Evolutionary conservation across 371 early-diverging fungal genomes (phyloP), one percentile per base, ranked within the genome.

Genomic region (Rhizomucor pusillus): DNA sequence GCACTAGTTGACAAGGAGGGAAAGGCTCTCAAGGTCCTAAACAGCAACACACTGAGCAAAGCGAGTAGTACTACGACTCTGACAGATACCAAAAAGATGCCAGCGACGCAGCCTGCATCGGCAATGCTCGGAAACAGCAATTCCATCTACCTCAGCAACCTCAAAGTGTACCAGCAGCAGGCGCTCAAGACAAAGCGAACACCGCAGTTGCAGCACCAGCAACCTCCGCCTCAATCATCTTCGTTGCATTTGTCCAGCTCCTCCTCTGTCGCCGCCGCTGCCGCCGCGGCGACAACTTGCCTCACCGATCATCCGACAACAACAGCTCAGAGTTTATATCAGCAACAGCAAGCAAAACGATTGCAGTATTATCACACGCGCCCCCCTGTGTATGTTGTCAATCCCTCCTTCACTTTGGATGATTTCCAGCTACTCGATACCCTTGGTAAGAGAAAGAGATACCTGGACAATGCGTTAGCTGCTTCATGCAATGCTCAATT

Each of bases 401-500:
- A 62, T 13, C 77, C 77, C 5, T 60, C 65, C 16, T 77, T 77
- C 59, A 66, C 63, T 1, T 52, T 77, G 19, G 60, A 64, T 22
- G 74, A 77, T 56, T 69, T 77, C 59, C 72, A 77, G 44, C 25
- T 77, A 24, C 60, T 69, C 49, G 77, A 77, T 50, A 77, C 74
- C 9, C 47, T 77, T 19, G 71, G 71, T 66, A 65, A 50, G 20
- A 36, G 7, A 29, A 3, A 7, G 7, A 34, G 14, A 48, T 18
- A 23, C 24, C 25, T 47, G 47, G 23, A 20, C 25, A 11, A 37
- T 37, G 11, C 37, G 11, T 14, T 37, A 11, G 37, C 37, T 37
- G n/a, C n/a, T 14, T 37, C 37, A 11, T 37, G 37, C 11, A 14
- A 37, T 9, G 9, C 37, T 37, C 37, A 37, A 11, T 37, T 9